phyloP scores from a whole-genome alignment of 495 filamentous ascomycete genomes.

The Hypoxylon crocopeplum region DNA sequence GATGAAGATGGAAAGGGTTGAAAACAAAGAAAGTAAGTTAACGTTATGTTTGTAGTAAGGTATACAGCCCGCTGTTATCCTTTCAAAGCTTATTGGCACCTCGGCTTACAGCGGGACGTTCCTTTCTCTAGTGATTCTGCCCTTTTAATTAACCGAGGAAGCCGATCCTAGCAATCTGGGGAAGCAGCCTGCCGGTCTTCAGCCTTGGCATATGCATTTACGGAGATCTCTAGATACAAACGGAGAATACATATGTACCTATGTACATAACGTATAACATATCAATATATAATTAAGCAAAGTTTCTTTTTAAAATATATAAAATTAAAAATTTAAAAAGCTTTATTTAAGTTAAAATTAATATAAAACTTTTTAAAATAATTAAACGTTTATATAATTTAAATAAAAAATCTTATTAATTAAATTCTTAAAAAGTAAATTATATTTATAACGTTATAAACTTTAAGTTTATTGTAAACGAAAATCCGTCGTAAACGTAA shows the following conservation, averaged over 20 bases:
- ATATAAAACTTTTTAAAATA: too few relatives aligned
- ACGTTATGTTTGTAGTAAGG: slow-evolving; percentile 4
- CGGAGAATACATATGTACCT: background rate
- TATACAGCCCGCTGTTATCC: slow-evolving; percentile 5
- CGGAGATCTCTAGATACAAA: background rate
- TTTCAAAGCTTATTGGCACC: slow-evolving; percentile 17
- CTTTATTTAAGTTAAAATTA: too few relatives aligned
- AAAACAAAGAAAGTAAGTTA: background rate
- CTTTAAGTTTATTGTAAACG: too few relatives aligned
- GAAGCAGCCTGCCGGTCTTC: background rate
- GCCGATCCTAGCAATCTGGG: slow-evolving; percentile 17
- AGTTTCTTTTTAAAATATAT: too few relatives aligned
- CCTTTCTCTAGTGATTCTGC: background rate
- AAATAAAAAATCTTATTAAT: too few relatives aligned
- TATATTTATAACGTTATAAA: too few relatives aligned
- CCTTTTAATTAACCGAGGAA: slow-evolving; percentile 28
- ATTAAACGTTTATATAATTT: too few relatives aligned
- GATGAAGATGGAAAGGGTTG: background rate
- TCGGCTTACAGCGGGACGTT: slow-evolving; percentile 31
- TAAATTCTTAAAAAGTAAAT: too few relatives aligned
- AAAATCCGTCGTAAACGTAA: too few relatives aligned
- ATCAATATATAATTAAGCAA: too few relatives aligned
- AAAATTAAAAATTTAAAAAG: too few relatives aligned
- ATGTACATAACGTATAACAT: background rate
- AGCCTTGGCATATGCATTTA: background rate